Evolutionary conservation across 768 basidiomycete genomes (phyloP).

Genomic region (Naganishia vishniacii): DNA sequence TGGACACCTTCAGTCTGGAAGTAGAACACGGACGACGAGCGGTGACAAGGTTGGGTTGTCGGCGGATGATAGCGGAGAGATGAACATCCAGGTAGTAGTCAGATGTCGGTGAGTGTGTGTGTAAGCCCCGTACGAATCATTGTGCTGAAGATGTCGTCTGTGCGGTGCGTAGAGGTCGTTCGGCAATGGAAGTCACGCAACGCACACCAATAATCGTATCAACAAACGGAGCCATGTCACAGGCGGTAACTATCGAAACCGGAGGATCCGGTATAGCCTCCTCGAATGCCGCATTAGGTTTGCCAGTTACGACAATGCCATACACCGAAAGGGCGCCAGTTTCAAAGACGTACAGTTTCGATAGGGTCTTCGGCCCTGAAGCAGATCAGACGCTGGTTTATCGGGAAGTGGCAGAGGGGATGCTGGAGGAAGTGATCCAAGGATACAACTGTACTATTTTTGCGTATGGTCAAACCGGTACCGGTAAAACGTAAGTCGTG

Average conservation of each 20-base stretch:
- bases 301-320: conserved; percentile 41
- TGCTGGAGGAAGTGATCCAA: conserved; percentile 85
- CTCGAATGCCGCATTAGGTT: conserved; percentile 32
- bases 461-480: conserved; percentile 97
- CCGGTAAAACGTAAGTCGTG: conserved; percentile 87
- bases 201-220: conserved; percentile 81
- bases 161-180: conserved; percentile 54
- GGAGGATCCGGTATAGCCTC: conserved; percentile 25
- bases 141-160: conserved; percentile 1
- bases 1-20: conserved; percentile 22
- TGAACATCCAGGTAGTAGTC: conserved; percentile 89
- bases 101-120: conserved; percentile 63
- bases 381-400: conserved; percentile 93
- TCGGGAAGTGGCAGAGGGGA: conserved; percentile 83
- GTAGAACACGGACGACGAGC: conserved; percentile 27
- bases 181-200: conserved; percentile 74
- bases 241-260: conserved; percentile 75
- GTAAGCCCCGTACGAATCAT: neutral
- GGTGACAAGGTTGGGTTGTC: conserved; percentile 18
- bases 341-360: conserved; percentile 75
- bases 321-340: conserved; percentile 40
- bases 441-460: conserved; percentile 98
- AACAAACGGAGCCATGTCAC: conserved; percentile 67
- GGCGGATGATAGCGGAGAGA: conserved; percentile 54
- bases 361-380: conserved; percentile 92